Evolutionary conservation across 345 rosid genomes (phyloP).

Genomic region (Streptanthus diversifolius): DNA sequence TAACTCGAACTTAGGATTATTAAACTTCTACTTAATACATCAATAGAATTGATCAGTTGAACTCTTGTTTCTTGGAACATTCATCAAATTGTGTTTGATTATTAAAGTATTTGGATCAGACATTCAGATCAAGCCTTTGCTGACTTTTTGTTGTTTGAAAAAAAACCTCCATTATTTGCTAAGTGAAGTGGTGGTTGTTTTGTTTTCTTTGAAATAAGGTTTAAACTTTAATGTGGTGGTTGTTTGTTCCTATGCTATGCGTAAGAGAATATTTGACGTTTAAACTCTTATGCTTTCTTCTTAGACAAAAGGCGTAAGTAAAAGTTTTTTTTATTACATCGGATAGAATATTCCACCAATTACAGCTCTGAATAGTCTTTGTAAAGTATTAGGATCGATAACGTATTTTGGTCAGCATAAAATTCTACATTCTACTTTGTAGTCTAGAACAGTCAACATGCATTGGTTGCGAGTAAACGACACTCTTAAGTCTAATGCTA

Average conservation of each 20-base stretch:
- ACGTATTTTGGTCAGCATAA: neutral
- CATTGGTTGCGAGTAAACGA: neutral
- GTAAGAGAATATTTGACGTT: neutral
- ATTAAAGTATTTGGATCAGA: neutral
- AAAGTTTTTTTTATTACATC: neutral
- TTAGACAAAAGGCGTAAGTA: neutral
- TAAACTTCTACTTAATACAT: neutral
- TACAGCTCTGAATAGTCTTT: neutral
- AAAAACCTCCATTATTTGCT: neutral
- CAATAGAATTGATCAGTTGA: neutral
- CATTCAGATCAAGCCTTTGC: no score
- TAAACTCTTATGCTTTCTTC: neutral
- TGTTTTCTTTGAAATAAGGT: no score
- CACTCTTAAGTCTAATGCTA: neutral
- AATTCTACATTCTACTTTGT: neutral
- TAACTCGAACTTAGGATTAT: neutral
- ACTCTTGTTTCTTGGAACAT: neutral
- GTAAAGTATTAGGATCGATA: neutral
- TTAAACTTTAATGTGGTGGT: no score
- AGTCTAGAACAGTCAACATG: no score
- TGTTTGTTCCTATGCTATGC: no score
- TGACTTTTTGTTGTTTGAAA: neutral
- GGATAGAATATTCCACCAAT: neutral
- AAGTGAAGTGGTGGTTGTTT: neutral
- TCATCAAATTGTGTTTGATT: neutral